Base-by-base conservation (phyloP, 2,329 filamentous ascomycete species). In the Colletotrichum coccodes region DNA sequence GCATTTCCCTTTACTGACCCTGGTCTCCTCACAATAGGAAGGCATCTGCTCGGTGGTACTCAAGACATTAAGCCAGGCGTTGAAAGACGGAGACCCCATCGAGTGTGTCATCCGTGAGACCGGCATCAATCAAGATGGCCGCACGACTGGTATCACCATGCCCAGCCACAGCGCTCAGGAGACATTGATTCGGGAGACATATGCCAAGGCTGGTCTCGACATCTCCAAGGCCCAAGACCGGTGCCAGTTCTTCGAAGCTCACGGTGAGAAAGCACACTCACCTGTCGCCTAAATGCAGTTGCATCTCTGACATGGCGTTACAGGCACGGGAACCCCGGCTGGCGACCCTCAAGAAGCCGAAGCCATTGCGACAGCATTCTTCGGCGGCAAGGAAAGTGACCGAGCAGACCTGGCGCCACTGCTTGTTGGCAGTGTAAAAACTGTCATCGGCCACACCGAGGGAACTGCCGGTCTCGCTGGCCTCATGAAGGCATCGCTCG, bases 251-350 rank as follows among this genome's bases (percentile, higher is more conserved):
- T 64, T 78, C 30, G 75, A 77, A 60, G 75, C 74, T 26, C 81
- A 83, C 47, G 80, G 79, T 3, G 81, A 32, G n/a, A 3, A n/a
- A 8, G 23, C 12, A 18, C 12, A n/a, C n/a, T n/a, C n/a, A n/a
- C n/a, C 3, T 9, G 46, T 30, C 38, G 38, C 12, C 38, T 18
- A 1, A 4, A 2, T 21, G 30, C 18, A 11, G 6, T 34, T 14
- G 7, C n/a, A n/a, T 60, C 18, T 46, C 18, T 21, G 23, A 46
- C 42, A n/a, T 16, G 14, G 42, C 21, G 3, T 36, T 18, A 23
- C 38, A 61, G 36, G 36, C 11, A 91, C 88, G 0, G 88, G 88
- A 2, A 91, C 89, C 0, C 82, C 84, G 38, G 86, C 85, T 3
- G 87, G 88, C 6, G 86, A 89, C 69, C 77, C 79, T 1, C 72